phyloP scores from a whole-genome alignment of 2,329 filamentous ascomycete genomes.

The Raffaelea ambrosiae region DNA sequence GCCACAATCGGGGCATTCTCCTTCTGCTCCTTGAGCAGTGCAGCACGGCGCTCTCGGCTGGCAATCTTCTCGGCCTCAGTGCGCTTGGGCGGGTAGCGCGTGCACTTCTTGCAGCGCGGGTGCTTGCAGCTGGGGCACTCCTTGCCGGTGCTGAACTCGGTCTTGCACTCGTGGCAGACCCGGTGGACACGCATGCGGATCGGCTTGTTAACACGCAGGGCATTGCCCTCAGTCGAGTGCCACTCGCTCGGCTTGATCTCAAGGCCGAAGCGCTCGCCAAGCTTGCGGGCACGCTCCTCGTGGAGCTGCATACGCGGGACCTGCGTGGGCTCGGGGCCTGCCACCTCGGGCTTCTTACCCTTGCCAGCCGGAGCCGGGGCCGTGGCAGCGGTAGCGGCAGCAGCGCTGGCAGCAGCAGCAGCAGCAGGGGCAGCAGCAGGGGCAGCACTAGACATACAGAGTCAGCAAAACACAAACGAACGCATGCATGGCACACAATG shows the following conservation, averaged over 20 bases:
- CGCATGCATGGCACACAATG: too few relatives aligned
- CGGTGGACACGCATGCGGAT: slow-evolving; percentile 71
- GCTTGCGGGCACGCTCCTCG: slow-evolving; percentile 47
- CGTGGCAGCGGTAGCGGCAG: background rate
- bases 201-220: slow-evolving; percentile 61
- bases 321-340: slow-evolving; percentile 14
- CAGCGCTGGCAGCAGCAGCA: background rate
- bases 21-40: slow-evolving; percentile 44
- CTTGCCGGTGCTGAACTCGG: slow-evolving; percentile 63
- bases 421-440: background rate
- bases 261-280: slow-evolving; percentile 46
- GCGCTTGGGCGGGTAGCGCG: slow-evolving; percentile 62
- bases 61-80: slow-evolving; percentile 45
- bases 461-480: too few relatives aligned
- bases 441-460: too few relatives aligned
- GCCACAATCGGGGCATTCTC: slow-evolving; percentile 46
- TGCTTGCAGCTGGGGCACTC: slow-evolving; percentile 73
- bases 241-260: slow-evolving; percentile 47
- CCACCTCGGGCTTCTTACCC: slow-evolving; percentile 4
- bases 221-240: slow-evolving; percentile 43
- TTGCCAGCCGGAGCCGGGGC: slow-evolving; percentile 1
- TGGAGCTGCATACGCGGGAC: slow-evolving; percentile 42
- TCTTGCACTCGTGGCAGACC: slow-evolving; percentile 73
- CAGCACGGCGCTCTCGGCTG: slow-evolving; percentile 42
- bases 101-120: slow-evolving; percentile 70